Base-by-base conservation (phyloP, 345 rosid species). In the Anacardium occidentale region DNA sequence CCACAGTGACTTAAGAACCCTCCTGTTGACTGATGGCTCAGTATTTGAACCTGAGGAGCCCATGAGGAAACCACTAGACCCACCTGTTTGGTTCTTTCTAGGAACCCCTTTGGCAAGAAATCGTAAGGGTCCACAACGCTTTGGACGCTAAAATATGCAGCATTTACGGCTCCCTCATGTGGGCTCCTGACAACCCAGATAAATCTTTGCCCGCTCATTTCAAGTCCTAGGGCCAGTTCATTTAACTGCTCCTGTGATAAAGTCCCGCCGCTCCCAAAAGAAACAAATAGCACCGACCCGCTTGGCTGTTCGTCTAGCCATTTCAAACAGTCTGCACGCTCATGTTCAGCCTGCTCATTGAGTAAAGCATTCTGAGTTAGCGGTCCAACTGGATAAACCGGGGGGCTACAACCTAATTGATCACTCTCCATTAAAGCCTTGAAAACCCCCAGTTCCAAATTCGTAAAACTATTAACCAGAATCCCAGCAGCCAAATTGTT, bases 211-310 rank as follows among this genome's bases (percentile, higher is more conserved):
- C 78, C 78, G 9, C 86, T 80, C 78, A 75, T 77, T 62, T 80
- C 86, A 56, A 83, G 53, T 2, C 86, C 86, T 5, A 61, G 9
- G 3, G 86, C 82, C 55, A 83, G 8, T 18, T 83, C 86, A 1
- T 40, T 68, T 10, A 66, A 18, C 7, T 83, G 86, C 5, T 50
- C 61, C 0, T 13, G 56, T 10, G 84, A 73, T 8, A 77, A 69
- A 1, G 82, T 83, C 29, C 84, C 86, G 0, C 84, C 86, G 26
- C 86, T 83, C 1, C 84, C 86, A 17, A 83, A 83, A 12, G 64
- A 77, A 1, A 80, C 62, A 20, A 60, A 75, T 0, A 83, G 44
- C 4, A 83, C 86, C 2, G 86, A 80, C 24, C 56, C 72, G 4
- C 62, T 62, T 10, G 86, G 84, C 61, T 83, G 86, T 7, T 71